Evolutionary conservation across 441 rosid genomes (phyloP), one percentile per base, ranked within the genome.

Genomic region (Macaranga tanarius): DNA sequence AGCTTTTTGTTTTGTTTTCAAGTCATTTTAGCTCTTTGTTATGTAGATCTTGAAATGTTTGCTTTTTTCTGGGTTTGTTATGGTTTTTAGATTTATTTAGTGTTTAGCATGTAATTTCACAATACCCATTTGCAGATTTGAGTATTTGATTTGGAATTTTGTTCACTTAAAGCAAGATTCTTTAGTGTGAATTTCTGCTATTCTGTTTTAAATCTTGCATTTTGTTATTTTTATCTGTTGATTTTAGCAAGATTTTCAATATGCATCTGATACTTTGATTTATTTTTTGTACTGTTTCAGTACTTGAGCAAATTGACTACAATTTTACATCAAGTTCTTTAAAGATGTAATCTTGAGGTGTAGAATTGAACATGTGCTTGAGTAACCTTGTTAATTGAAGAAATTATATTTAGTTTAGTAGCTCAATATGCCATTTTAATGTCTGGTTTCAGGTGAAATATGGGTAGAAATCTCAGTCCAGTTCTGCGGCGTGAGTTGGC

Each of bases 381-480:
- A 62, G 70, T 45, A 57, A 38, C 40, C 26, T 23, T 23, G 28
- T 54, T 22, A 16, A 56, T 8, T 50, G 26, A 42, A 26, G 42
- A 38, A 68, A 68, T 58, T 58, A 45, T 57, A 31, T 28, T 60
- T 19, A 31, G 2, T 34, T 26, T 45, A 28, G 44, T 1, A 15
- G 28, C 59, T 45, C 3, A 12, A 23, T 4, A 11, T 50, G 10
- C 23, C 4, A n/a, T 7, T 57, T 78, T 45, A 52, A 64, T 74
- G 8, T 76, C 73, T 75, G 72, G 25, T 74, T 75, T 52, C 73
- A 91, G 94, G 83, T 52, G 28, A 15, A 45, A 52, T 67, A 93
- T 92, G 98, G 90, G 89, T 72, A 80, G 88, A 81, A 89, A 86
- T 86, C 87, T 90, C 38, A 90, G 86, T 74, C 93, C 98, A 5